phyloP scores from a whole-genome alignment of 2,329 filamentous ascomycete genomes.

The Dothideomycetidae sp. region DNA sequence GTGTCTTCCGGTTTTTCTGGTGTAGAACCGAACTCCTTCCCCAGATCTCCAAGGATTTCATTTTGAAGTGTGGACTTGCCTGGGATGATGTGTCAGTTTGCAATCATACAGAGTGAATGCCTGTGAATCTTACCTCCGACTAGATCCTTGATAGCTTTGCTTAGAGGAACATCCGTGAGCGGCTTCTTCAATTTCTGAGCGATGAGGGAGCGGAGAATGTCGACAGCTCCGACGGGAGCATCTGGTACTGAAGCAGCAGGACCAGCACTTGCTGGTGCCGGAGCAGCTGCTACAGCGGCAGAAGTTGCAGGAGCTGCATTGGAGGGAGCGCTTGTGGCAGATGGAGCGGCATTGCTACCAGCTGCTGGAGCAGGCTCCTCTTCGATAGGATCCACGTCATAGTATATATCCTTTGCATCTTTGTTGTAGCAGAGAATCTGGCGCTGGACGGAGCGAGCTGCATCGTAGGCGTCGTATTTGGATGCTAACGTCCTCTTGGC shows the following conservation, averaged over 20 bases:
- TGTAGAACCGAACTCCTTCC: conserved; percentile 96
- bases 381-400: conserved; percentile 88
- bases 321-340: conserved; percentile 31
- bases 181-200: conserved; percentile 98
- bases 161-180: conserved; percentile 72
- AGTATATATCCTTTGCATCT: conserved; percentile 98
- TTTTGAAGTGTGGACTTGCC: conserved; percentile 98
- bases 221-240: conserved; percentile 72
- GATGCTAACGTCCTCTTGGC: conserved; percentile 87
- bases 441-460: conserved; percentile 86
- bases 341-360: conserved; percentile 31
- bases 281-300: conserved; percentile 37
- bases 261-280: conserved; percentile 57
- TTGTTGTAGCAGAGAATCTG: conserved; percentile 99
- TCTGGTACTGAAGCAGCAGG: conserved; percentile 80
- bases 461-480: conserved; percentile 98
- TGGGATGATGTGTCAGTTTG: conserved; percentile 24
- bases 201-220: conserved; percentile 77
- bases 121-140: conserved; percentile 65
- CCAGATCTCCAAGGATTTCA: conserved; percentile 92
- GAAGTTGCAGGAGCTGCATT: conserved; percentile 41
- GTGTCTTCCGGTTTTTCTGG: conserved; percentile 98
- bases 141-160: conserved; percentile 96
- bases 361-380: conserved; percentile 55
- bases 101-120: not conserved